Conservation (phyloP, 1,139 yeast species). For the Candida sp. region DNA sequence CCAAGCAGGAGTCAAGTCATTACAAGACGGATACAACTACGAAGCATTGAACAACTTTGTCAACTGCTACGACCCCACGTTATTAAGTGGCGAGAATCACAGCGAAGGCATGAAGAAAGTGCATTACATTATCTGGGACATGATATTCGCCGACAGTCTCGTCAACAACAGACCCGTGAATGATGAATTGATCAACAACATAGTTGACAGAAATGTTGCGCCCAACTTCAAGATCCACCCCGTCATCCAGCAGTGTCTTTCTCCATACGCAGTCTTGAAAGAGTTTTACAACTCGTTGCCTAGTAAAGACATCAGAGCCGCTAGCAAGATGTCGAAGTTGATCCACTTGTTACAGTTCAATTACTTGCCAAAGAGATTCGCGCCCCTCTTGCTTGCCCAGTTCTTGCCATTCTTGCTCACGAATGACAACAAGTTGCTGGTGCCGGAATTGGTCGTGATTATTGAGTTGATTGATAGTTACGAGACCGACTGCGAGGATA, state of each 20-base stretch:
- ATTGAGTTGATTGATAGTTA: slow-evolving; percentile 53
- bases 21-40: slow-evolving; percentile 46
- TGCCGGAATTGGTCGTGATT: slow-evolving; percentile 50
- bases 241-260: slow-evolving; percentile 63
- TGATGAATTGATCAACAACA: slow-evolving; percentile 58
- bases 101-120: slow-evolving; percentile 39
- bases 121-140: slow-evolving; percentile 48
- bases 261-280: slow-evolving; percentile 74
- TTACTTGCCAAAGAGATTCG: slow-evolving; percentile 64
- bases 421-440: slow-evolving; percentile 25
- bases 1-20: slow-evolving; percentile 41
- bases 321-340: slow-evolving; percentile 36
- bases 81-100: slow-evolving; percentile 18
- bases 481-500: slow-evolving; percentile 31
- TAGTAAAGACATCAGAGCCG: slow-evolving; percentile 18
- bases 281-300: slow-evolving; percentile 46
- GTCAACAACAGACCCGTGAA: slow-evolving; percentile 55
- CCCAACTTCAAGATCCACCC: slow-evolving; percentile 49
- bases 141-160: slow-evolving; percentile 63
- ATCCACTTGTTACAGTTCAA: slow-evolving; percentile 64
- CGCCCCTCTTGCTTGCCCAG: slow-evolving; percentile 55
- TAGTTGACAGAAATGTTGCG: slow-evolving; percentile 46
- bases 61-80: slow-evolving; percentile 57
- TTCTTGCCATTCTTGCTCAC: slow-evolving; percentile 45
- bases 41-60: slow-evolving; percentile 76